These are phyloP conservation scores for Aureobasidium sp. DNA, from an alignment of 2,329 filamentous ascomycete species.

Conservation along the genomic window DNA sequence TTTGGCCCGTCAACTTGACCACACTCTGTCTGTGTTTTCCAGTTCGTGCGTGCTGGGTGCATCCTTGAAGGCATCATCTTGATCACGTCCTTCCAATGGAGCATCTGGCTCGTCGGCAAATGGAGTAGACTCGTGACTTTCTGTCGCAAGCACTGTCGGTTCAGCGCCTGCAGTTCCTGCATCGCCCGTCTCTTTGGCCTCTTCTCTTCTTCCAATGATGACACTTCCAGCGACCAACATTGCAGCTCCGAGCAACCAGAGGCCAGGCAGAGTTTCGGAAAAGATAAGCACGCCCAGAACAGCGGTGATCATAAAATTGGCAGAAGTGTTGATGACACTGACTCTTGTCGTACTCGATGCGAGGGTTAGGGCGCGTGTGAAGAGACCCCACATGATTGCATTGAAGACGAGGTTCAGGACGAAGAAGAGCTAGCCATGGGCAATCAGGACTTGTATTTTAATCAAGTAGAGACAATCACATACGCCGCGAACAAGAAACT, in stretches of 20 bases:
- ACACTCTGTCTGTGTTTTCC: background rate
- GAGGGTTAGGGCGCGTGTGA: constrained; percentile 68
- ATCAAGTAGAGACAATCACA: constrained; percentile 22
- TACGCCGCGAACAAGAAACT: constrained; percentile 46
- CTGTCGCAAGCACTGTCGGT: constrained; percentile 16
- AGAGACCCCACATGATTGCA: constrained; percentile 77
- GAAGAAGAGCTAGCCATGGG: constrained; percentile 57
- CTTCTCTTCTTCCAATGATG: constrained; percentile 66
- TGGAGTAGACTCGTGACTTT: background rate
- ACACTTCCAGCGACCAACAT: constrained; percentile 70
- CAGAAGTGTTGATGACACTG: constrained; percentile 72
- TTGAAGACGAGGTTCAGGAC: constrained; percentile 68
- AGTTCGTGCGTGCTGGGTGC: background rate
- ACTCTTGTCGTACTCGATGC: constrained; percentile 73
- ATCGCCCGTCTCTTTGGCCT: constrained; percentile 32
- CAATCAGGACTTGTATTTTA: background rate
- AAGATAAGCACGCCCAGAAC: constrained; percentile 65
- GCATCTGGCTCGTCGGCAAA: constrained; percentile 28
- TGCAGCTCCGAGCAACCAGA: constrained; percentile 71
- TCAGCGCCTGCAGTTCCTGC: constrained; percentile 20
- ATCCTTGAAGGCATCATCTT: background rate
- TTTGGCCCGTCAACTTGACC: background rate
- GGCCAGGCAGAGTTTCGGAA: constrained; percentile 59
- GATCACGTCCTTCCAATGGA: constrained; percentile 15
- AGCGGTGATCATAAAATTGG: constrained; percentile 75